A percentile compares a stretch with the other conserved stretches of the same genome.
These are phyloP conservation scores for Linum tenue DNA, from an alignment of 345 rosid species.

Conservation along the genomic window DNA sequence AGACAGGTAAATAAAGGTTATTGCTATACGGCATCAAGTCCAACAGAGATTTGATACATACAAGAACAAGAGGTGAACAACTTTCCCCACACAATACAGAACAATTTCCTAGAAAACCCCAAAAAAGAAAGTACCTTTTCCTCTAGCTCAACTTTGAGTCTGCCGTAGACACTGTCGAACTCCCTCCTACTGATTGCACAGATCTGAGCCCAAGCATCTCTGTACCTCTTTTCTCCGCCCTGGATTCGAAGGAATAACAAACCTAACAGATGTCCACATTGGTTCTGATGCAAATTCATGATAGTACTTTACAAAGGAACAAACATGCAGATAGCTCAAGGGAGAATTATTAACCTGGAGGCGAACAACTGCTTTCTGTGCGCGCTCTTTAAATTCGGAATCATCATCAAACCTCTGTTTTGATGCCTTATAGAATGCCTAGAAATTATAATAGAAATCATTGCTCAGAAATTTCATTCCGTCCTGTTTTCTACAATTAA, in stretches of 20 bases:
- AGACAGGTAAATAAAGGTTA: no score
- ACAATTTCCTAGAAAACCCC: no score
- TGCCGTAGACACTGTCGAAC: conserved; percentile 66
- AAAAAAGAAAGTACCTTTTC: conserved; percentile 50
- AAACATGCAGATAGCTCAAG: background rate
- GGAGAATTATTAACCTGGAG: conserved; percentile 53
- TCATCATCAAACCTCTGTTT: conserved; percentile 68
- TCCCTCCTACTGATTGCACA: conserved; percentile 72
- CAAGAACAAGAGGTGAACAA: background rate
- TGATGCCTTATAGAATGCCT: conserved; percentile 79
- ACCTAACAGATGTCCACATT: no score
- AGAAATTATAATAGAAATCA: background rate
- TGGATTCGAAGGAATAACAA: conserved; percentile 11
- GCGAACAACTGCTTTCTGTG: conserved; percentile 82
- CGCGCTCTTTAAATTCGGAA: conserved; percentile 67
- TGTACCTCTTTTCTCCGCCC: conserved; percentile 79
- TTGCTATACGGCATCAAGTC: no score
- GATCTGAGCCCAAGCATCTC: conserved; percentile 72
- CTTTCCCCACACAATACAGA: background rate
- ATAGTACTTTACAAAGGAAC: background rate
- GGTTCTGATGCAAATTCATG: no score
- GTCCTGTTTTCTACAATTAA: no score
- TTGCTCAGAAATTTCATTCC: no score
- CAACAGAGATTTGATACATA: background rate
- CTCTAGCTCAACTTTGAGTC: conserved; percentile 72